phyloP scores from a whole-genome alignment of 805 yeast species.

The Nakazawaea ishiwadae region DNA sequence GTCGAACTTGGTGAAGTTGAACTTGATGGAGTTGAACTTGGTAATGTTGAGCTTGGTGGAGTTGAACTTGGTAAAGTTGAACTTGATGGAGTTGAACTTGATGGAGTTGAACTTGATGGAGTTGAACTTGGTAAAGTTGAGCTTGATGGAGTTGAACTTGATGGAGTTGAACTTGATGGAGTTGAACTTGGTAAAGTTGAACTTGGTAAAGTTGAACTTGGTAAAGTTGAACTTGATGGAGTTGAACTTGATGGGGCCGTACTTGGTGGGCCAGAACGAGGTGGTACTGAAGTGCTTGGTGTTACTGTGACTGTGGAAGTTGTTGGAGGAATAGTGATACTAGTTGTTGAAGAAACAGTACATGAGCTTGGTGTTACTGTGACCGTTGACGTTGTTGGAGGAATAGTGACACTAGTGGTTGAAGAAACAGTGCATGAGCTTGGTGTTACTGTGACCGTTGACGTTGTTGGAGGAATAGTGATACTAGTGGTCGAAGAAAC shows the following conservation, averaged over 20 bases:
- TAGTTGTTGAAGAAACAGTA: neutral
- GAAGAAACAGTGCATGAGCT: no score
- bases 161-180: neutral
- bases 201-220: neutral
- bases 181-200: neutral
- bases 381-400: neutral
- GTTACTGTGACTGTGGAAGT: neutral
- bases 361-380: neutral
- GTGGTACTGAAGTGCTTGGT: neutral
- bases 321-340: neutral
- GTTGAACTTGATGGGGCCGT: neutral
- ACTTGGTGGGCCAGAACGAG: neutral
- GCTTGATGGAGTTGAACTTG: neutral
- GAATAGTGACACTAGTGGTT: neutral
- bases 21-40: neutral
- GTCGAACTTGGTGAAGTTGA: neutral
- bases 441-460: no score
- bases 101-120: neutral
- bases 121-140: neutral
- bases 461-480: no score
- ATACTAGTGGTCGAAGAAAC: no score
- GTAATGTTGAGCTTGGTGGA: no score
- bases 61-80: neutral
- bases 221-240: neutral
- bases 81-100: neutral